phyloP scores from a whole-genome alignment of 139 green algal genomes.

The Tetradesmus obliquus region DNA sequence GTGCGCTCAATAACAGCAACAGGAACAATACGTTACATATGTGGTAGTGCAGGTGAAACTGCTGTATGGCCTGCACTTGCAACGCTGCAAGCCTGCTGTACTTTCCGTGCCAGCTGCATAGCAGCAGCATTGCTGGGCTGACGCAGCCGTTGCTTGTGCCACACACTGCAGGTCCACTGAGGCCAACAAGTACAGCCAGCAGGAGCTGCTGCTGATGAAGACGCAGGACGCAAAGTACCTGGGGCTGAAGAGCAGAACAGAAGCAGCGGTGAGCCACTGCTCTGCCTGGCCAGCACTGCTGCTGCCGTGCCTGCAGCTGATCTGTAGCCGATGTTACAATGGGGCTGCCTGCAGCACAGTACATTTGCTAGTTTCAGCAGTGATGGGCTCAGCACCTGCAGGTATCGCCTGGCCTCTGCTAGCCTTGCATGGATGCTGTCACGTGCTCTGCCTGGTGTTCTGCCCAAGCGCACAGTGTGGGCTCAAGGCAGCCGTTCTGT shows the following conservation, averaged over 20 bases:
- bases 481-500: too few relatives aligned
- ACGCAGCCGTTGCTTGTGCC: background rate
- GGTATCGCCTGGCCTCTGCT: too few relatives aligned
- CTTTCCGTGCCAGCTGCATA: background rate
- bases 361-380: too few relatives aligned
- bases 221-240: slow-evolving; percentile 95
- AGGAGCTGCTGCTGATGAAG: slow-evolving; percentile 95
- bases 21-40: too few relatives aligned
- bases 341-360: too few relatives aligned
- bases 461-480: too few relatives aligned
- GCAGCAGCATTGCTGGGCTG: background rate
- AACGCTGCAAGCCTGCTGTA: background rate
- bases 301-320: background rate
- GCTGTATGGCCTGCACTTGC: background rate
- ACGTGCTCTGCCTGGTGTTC: too few relatives aligned
- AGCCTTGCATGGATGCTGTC: too few relatives aligned
- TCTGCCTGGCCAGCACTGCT: background rate
- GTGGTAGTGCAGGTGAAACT: too few relatives aligned
- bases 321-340: background rate
- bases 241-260: slow-evolving; percentile 73
- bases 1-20: too few relatives aligned
- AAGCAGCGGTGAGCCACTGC: slow-evolving; percentile 74
- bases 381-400: too few relatives aligned
- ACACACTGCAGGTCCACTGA: slow-evolving; percentile 58
- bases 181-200: slow-evolving; percentile 92